Base-by-base conservation (phyloP, 352 stramenopile genomes). In the Phytophthora palmivora region DNA sequence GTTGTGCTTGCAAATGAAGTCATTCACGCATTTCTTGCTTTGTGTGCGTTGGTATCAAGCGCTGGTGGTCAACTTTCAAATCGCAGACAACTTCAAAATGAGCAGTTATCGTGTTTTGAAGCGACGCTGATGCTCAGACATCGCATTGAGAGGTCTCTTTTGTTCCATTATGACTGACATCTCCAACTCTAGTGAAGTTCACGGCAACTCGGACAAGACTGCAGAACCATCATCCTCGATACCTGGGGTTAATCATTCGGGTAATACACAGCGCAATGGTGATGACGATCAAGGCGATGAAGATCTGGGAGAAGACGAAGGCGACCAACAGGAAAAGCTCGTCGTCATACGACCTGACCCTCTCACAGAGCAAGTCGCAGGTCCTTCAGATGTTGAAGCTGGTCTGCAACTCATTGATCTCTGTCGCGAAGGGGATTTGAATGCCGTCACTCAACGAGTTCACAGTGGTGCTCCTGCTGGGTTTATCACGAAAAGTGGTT, bases 401-500 rank as follows among this genome's bases (percentile, higher is more conserved):
- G 84, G 82, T 1, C 39, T 84, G 54, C 70, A 72, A 12, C 69
- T 95, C 16, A 84, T 91, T 46, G 75, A 89, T 41, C 71, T 79
- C 26, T 92, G 83, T 59, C 83, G 73, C 16, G 71, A 89, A 44
- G 74, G 70, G 1, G 72, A 76, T 36, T 58, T 85, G 9, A 49
- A 51, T 2, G 50, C 53, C 0, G 80, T 91, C 36, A 61, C 63
- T 2, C 56, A 72, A 41, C 76, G 79, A 19, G 53, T 90, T 50
- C 52, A 38, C 7, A 76, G 85, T 26, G 79, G 82, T 9, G 75
- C 76, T 1, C 75, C 82, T 0, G 81, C 78, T 0, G 80, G 82
- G 0, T 95, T 95, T 50, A 74, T 89, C 30, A 82, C 84, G 16
- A 91, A 87, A 63, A 84, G 68, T n/a, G 76, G 76, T 1, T 95